These are phyloP conservation scores for Elasticomyces elasticus DNA, from an alignment of 495 filamentous ascomycete species.

Conservation along the genomic window DNA sequence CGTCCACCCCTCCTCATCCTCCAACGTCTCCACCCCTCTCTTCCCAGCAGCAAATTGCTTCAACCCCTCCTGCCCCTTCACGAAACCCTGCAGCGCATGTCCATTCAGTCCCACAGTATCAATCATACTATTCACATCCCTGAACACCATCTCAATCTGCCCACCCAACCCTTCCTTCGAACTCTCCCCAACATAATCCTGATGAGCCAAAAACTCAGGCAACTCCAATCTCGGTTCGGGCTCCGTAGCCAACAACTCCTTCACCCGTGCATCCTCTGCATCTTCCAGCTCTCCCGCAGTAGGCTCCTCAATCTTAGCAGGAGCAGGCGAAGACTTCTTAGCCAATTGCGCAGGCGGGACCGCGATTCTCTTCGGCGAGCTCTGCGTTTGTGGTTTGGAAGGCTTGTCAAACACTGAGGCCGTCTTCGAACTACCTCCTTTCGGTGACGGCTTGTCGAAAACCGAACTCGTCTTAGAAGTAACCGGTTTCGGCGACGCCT, in stretches of 20 bases:
- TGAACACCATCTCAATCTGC: conserved; percentile 76
- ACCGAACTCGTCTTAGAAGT: too few relatives aligned
- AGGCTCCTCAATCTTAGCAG: too few relatives aligned
- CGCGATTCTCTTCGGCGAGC: conserved; percentile 16
- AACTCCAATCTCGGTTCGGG: conserved; percentile 44
- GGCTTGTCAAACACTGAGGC: conserved; percentile 31
- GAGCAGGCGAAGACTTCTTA: conserved; percentile 22
- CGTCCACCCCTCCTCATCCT: conserved; percentile 52
- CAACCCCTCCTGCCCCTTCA: conserved; percentile 49
- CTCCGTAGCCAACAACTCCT: conserved; percentile 44
- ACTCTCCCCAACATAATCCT: conserved; percentile 52
- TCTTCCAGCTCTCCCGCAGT: conserved; percentile 43
- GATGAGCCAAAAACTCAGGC: conserved; percentile 56
- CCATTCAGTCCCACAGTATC: conserved; percentile 85
- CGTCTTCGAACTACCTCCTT: background rate
- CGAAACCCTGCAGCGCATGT: conserved; percentile 61
- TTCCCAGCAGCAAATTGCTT: conserved; percentile 37
- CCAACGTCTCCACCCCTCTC: conserved; percentile 48
- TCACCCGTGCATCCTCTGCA: conserved; percentile 53
- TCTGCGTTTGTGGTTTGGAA: conserved; percentile 2
- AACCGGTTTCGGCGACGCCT: too few relatives aligned
- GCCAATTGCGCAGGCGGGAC: conserved; percentile 3
- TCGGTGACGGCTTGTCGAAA: background rate
- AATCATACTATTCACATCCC: conserved; percentile 94
- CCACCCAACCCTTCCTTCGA: conserved; percentile 56